These are phyloP conservation scores for Penicillium glabrum DNA, from an alignment of 2,329 filamentous ascomycete genomes.

Conservation along the genomic window DNA sequence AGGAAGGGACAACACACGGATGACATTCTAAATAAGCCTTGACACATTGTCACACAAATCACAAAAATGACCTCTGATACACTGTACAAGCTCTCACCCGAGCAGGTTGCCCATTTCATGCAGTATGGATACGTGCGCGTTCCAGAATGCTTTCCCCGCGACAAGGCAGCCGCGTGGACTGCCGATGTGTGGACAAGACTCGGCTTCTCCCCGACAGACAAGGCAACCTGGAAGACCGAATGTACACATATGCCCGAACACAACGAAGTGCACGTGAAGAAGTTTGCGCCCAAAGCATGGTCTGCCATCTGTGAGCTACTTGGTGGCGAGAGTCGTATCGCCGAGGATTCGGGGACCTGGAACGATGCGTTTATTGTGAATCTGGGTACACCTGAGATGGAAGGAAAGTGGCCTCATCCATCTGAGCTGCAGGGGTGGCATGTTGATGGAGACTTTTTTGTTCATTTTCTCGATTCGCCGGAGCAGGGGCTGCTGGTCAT, in stretches of 20 bases:
- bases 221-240: conserved; percentile 63
- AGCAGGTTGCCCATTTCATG: conserved; percentile 56
- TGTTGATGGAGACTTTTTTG: conserved; percentile 71
- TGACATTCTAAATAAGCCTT: background rate
- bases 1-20: background rate
- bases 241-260: conserved; percentile 66
- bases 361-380: conserved; percentile 69
- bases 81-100: conserved; percentile 38
- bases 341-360: conserved; percentile 56
- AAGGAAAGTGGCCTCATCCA: conserved; percentile 52
- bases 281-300: conserved; percentile 67
- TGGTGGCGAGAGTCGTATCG: conserved; percentile 60
- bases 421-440: conserved; percentile 62
- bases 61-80: background rate
- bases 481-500: conserved; percentile 70
- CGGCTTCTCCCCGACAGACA: conserved; percentile 63
- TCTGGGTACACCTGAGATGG: conserved; percentile 57
- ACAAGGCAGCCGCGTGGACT: conserved; percentile 50
- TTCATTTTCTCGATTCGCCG: conserved; percentile 69
- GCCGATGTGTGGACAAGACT: conserved; percentile 62
- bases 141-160: conserved; percentile 51
- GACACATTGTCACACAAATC: background rate
- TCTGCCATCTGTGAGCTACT: conserved; percentile 65
- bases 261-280: conserved; percentile 52
- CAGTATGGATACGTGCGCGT: conserved; percentile 58